Evolutionary conservation across 306 rosid genomes (phyloP), one percentile per base, ranked within the genome.

Genomic region (Argentina anserina): DNA sequence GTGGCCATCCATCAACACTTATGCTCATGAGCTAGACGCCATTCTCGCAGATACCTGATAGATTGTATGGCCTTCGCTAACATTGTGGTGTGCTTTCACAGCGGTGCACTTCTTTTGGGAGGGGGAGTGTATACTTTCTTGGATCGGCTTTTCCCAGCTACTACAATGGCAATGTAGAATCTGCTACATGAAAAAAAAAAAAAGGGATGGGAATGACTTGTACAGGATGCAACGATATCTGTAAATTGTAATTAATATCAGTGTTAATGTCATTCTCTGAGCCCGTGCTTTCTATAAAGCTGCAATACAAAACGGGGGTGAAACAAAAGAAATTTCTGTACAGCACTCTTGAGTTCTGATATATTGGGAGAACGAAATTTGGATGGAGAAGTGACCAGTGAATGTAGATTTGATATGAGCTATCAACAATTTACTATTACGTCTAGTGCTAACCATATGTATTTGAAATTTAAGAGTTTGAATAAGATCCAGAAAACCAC

Each of bases 81-180:
- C 46, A 28, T 50, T n/a, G 29, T 50, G n/a, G 56, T 76, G 70
- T 69, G 34, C 64, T 41, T 55, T 33, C 71, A 75, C 97, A 90
- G 97, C 13, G 98, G 97, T 58, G 98, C 97, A 58, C 85, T 90
- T 81, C 72, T 93, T 55, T 73, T 93, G 77, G 92, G 96, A 50
- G 98, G 98, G 71, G 97, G 98, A 67, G 73, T 90, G 7, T 93
- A 90, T 76, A 87, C 92, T 63, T 93, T 93, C 87, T 76, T 93
- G 82, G 96, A 93, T 82, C 89, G 87, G 79, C 83, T 93, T 47
- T 93, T 93, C 83, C 98, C 97, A 71, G 83, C 71, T 69, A 83
- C 78, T 52, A 87, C 96, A 40, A 90, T 88, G 97, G 84, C 80
- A 42, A 90, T 93, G 97, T 93, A 87, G 80, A 79, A 66, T 43